Evolutionary conservation across 768 basidiomycete genomes (phyloP).

Genomic region (Macrolepiota fuliginosa): DNA sequence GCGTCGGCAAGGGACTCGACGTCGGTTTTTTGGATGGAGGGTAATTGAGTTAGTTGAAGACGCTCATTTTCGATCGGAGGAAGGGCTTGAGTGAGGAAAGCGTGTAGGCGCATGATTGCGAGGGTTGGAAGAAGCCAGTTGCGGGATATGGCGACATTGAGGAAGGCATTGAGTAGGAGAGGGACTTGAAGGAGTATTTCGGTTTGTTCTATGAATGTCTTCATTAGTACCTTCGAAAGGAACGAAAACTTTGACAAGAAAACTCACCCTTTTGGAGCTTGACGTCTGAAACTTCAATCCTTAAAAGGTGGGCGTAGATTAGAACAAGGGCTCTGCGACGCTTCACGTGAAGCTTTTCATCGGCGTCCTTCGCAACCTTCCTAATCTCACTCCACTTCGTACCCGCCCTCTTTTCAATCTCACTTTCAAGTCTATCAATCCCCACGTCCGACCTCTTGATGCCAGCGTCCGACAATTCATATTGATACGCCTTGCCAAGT

Average conservation of each 20-base stretch:
- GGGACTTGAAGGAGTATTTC: slow-evolving; percentile 71
- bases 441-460: slow-evolving; percentile 27
- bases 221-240: neutral
- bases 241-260: neutral
- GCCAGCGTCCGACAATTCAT: slow-evolving; percentile 41
- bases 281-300: slow-evolving; percentile 53
- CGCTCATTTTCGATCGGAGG: slow-evolving; percentile 49
- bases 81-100: slow-evolving; percentile 82
- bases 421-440: slow-evolving; percentile 48
- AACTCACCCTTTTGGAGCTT: slow-evolving; percentile 63
- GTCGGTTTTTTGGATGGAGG: slow-evolving; percentile 61
- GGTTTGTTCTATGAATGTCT: slow-evolving; percentile 59
- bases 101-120: slow-evolving; percentile 77
- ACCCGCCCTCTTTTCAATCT: slow-evolving; percentile 47
- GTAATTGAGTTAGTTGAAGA: slow-evolving; percentile 69
- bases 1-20: slow-evolving; percentile 33
- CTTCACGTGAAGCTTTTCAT: slow-evolving; percentile 33
- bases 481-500: slow-evolving; percentile 63
- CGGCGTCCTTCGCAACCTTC: slow-evolving; percentile 35
- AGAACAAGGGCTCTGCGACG: slow-evolving; percentile 63
- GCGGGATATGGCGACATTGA: slow-evolving; percentile 80
- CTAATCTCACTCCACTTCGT: slow-evolving; percentile 53
- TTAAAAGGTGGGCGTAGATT: slow-evolving; percentile 82
- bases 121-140: slow-evolving; percentile 87
- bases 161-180: slow-evolving; percentile 70